Evolutionary conservation across 257 asterid species (phyloP).

Genomic region (Datura wrightii): DNA sequence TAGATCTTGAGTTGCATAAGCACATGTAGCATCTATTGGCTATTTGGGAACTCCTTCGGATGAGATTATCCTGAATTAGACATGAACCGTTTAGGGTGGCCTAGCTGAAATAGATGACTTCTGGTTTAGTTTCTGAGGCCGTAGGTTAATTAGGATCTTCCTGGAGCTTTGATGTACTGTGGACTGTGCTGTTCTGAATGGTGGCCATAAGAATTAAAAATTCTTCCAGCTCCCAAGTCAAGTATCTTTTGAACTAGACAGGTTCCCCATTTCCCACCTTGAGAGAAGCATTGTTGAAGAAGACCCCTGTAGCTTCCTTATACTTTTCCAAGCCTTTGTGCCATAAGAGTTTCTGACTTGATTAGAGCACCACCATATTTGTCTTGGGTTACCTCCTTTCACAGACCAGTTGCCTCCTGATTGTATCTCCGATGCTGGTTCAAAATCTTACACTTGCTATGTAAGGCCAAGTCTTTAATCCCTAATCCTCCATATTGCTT

Average conservation of each 20-base stretch:
- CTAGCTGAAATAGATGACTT: background rate
- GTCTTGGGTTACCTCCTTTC: background rate
- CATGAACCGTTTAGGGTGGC: background rate
- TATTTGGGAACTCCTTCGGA: background rate
- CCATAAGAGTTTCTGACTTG: background rate
- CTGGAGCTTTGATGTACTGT: no score
- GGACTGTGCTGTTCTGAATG: no score
- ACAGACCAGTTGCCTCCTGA: background rate
- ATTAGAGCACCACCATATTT: background rate
- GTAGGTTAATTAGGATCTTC: background rate
- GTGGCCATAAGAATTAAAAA: no score
- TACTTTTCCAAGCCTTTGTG: background rate
- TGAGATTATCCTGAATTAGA: background rate
- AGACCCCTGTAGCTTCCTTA: background rate
- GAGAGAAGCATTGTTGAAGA: background rate
- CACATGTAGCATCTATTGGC: background rate
- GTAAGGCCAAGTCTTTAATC: background rate
- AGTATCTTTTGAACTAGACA: background rate
- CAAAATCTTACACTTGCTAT: background rate
- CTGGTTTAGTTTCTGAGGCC: background rate
- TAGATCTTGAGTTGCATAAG: background rate
- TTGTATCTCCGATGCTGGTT: background rate
- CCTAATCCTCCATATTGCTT: background rate
- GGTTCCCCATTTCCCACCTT: background rate
- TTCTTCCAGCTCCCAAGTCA: background rate